Percentiles rank a stretch among this genome's conserved stretches.
Evolutionary conservation across 2,329 filamentous ascomycete genomes (phyloP).

Genomic region (Cryphonectria nitschkei): DNA sequence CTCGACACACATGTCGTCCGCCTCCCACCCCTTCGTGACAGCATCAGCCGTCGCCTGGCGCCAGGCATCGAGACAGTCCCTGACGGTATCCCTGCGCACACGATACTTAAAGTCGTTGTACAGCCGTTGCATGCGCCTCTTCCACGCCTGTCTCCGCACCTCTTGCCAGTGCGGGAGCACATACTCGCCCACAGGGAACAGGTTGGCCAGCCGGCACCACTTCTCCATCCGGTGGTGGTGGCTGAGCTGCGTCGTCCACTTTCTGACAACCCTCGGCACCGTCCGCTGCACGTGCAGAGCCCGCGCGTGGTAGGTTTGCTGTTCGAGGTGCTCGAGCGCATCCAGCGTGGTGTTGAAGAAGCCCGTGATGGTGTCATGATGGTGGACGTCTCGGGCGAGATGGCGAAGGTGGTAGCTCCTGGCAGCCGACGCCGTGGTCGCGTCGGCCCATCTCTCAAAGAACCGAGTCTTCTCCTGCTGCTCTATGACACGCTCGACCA

Average conservation of each 20-base stretch:
- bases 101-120: constrained; percentile 34
- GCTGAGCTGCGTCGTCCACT: constrained; percentile 21
- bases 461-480: constrained; percentile 26
- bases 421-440: constrained; percentile 10
- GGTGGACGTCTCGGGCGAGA: constrained; percentile 26
- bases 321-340: constrained; percentile 27
- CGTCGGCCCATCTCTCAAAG: constrained; percentile 24
- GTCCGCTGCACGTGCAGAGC: constrained; percentile 21
- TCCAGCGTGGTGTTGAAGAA: constrained; percentile 28
- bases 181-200: constrained; percentile 19
- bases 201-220: constrained; percentile 22
- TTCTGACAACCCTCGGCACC: constrained; percentile 20
- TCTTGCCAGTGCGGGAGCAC: constrained; percentile 26
- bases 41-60: constrained; percentile 31
- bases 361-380: constrained; percentile 28
- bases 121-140: constrained; percentile 33
- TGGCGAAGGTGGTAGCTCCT: constrained; percentile 24
- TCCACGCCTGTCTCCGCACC: constrained; percentile 27
- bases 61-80: constrained; percentile 34
- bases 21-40: constrained; percentile 32
- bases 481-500: constrained; percentile 24
- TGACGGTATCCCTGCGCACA: constrained; percentile 34
- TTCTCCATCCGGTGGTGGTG: constrained; percentile 17
- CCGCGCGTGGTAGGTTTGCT: constrained; percentile 22
- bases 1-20: constrained; percentile 32